Conservation (phyloP, 306 rosid species). For the Lagenaria siceraria region DNA sequence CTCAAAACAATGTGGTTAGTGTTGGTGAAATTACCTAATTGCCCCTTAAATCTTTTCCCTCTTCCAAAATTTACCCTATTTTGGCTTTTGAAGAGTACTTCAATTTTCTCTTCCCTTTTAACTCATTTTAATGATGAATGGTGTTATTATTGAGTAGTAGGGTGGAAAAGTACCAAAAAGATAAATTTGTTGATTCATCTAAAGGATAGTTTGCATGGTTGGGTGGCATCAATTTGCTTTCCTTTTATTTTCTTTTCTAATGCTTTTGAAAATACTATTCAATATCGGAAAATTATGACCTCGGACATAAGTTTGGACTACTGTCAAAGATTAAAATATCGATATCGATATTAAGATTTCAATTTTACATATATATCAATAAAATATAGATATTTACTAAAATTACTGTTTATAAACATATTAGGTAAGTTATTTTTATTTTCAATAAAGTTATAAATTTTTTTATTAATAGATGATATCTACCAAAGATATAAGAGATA, state of each 20-base stretch:
- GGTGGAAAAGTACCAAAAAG: slow-evolving; percentile 1
- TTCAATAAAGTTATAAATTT: too few species aligned
- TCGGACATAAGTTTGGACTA: not conserved
- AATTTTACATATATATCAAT: too few species aligned
- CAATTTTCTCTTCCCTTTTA: not conserved
- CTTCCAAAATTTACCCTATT: not conserved
- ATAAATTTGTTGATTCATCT: not conserved
- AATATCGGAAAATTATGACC: not conserved
- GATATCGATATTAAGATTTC: too few species aligned
- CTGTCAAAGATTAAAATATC: too few species aligned
- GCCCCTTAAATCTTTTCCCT: slow-evolving; percentile 6
- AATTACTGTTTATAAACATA: too few species aligned
- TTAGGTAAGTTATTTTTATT: too few species aligned
- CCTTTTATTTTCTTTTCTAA: not conserved
- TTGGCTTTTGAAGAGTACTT: not conserved
- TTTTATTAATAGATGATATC: too few species aligned
- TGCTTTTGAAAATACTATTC: not conserved
- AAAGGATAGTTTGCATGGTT: not conserved
- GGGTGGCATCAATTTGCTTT: not conserved
- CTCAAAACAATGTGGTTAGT: slow-evolving; percentile 16
- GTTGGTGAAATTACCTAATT: slow-evolving; percentile 3
- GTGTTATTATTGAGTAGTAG: slow-evolving; percentile 4
- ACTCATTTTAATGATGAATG: slow-evolving; percentile 5
- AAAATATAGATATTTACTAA: too few species aligned
- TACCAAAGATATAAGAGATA: too few species aligned